Percentiles rank a stretch among this genome's conserved stretches.
These are phyloP conservation scores for Thoreauomyces humboldtii DNA, from an alignment of 192 early-diverging fungal species.

Conservation along the genomic window DNA sequence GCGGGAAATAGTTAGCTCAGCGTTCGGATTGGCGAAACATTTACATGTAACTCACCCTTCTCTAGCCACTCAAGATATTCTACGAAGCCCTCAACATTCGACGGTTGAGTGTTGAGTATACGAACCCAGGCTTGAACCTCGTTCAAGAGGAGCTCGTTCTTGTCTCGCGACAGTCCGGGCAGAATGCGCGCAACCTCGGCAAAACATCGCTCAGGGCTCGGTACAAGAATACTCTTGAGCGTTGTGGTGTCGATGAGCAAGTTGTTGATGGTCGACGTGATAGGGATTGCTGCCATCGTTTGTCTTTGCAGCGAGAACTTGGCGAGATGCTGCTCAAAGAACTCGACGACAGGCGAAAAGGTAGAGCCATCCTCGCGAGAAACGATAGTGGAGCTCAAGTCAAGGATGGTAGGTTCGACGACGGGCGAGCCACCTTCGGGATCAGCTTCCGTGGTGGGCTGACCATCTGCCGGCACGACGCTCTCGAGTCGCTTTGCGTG, in stretches of 20 bases:
- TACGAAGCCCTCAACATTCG: slow-evolving; percentile 58
- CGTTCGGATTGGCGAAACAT: no score
- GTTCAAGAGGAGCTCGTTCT: slow-evolving; percentile 57
- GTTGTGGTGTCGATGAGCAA: slow-evolving; percentile 51
- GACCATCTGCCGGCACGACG: neutral
- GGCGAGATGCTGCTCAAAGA: slow-evolving; percentile 47
- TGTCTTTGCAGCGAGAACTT: slow-evolving; percentile 46
- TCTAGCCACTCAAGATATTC: slow-evolving; percentile 64
- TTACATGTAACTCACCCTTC: slow-evolving; percentile 48
- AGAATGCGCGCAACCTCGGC: slow-evolving; percentile 52
- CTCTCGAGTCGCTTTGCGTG: neutral
- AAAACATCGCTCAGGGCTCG: slow-evolving; percentile 62
- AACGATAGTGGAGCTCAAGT: slow-evolving; percentile 35
- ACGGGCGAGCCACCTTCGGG: neutral
- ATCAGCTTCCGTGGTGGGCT: neutral
- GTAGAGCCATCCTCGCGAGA: slow-evolving; percentile 32
- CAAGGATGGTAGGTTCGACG: slow-evolving; percentile 24
- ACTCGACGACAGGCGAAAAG: slow-evolving; percentile 45
- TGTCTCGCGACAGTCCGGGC: slow-evolving; percentile 54
- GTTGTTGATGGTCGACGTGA: slow-evolving; percentile 48
- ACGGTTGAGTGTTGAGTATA: slow-evolving; percentile 49
- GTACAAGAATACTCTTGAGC: slow-evolving; percentile 53
- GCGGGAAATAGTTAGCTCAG: no score
- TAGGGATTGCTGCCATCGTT: slow-evolving; percentile 46
- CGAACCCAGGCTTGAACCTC: slow-evolving; percentile 61